Percentiles rank a stretch among this genome's conserved stretches.
Evolutionary conservation across 2,329 filamentous ascomycete genomes (phyloP).

Genomic region (Cordyceps sp.): DNA sequence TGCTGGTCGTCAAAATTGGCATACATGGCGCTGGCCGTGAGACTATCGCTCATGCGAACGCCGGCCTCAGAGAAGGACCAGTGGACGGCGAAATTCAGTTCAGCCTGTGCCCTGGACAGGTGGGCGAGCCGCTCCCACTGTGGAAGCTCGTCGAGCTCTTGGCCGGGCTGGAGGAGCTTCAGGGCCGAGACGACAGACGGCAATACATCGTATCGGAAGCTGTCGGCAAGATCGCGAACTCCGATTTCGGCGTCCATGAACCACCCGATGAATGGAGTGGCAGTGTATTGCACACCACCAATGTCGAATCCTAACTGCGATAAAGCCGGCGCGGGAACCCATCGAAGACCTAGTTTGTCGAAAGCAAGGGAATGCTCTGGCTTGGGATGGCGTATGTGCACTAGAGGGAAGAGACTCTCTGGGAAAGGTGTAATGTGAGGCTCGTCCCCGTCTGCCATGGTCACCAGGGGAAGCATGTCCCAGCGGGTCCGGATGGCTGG

Average conservation of each 20-base stretch:
- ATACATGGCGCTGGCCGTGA: conserved; percentile 2
- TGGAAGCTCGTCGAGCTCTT: conserved; percentile 1
- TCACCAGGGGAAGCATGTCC: conserved; percentile 1
- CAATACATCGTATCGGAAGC: conserved; percentile 1
- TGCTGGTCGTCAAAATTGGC: conserved; percentile 2
- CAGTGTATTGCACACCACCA: conserved; percentile 2
- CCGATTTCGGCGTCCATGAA: conserved; percentile 3
- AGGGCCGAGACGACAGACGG: not conserved
- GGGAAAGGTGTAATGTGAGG: conserved; percentile 1
- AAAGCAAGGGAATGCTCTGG: not conserved
- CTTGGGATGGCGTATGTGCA: conserved; percentile 1
- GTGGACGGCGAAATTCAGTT: conserved; percentile 1
- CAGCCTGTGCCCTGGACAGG: conserved; percentile 1
- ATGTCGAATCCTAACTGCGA: conserved; percentile 1
- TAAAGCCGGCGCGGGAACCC: conserved; percentile 1
- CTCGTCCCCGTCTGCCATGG: conserved; percentile 2
- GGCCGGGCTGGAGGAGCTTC: not conserved
- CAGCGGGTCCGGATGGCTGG: conserved; percentile 1
- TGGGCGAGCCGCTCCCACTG: conserved; percentile 1
- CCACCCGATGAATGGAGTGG: conserved; percentile 2
- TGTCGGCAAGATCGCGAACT: conserved; percentile 1
- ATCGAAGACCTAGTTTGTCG: conserved; percentile 1
- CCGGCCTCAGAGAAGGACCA: conserved; percentile 1
- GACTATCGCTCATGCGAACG: conserved; percentile 2
- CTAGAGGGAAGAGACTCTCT: conserved; percentile 1